A percentile compares a stretch with the other conserved stretches of the same genome.
Conservation (phyloP, 371 early-diverging fungal genomes). For the Circinella umbellata region DNA sequence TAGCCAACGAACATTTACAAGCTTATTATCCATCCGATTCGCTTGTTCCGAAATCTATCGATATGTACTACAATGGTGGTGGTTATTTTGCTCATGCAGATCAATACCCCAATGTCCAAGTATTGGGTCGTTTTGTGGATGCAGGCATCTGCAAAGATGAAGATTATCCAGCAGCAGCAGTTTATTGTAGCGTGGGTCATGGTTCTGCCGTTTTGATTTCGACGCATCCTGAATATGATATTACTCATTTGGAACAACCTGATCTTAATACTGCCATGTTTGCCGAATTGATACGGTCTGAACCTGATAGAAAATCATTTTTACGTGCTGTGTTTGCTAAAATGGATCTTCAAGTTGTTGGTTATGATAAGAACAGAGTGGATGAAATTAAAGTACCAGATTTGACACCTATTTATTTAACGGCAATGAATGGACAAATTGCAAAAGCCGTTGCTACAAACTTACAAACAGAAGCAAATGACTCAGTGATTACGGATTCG, state of each 20-base stretch:
- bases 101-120: conserved; percentile 41
- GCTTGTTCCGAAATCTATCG: conserved; percentile 23
- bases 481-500: conserved; percentile 33
- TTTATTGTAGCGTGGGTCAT: conserved; percentile 63
- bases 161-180: conserved; percentile 45
- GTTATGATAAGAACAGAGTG: conserved; percentile 30
- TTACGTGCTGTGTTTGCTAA: conserved; percentile 51
- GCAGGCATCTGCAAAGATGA: conserved; percentile 35
- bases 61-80: conserved; percentile 82
- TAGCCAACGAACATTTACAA: conserved; percentile 24
- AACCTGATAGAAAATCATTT: conserved; percentile 52
- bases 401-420: conserved; percentile 62
- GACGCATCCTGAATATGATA: conserved; percentile 78
- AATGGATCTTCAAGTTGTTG: conserved; percentile 57
- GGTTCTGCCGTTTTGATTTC: conserved; percentile 74
- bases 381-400: conserved; percentile 42
- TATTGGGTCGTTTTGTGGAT: conserved; percentile 66
- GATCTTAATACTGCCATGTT: conserved; percentile 33
- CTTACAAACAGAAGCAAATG: conserved; percentile 22
- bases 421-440: conserved; percentile 42
- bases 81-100: conserved; percentile 73
- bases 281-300: conserved; percentile 42
- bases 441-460: conserved; percentile 24
- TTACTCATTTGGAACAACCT: conserved; percentile 33
- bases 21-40: conserved; percentile 15